Evolutionary conservation across 140 eudicot species (phyloP), one percentile per base, ranked within the genome.

Genomic region (Flaveria floridana): DNA sequence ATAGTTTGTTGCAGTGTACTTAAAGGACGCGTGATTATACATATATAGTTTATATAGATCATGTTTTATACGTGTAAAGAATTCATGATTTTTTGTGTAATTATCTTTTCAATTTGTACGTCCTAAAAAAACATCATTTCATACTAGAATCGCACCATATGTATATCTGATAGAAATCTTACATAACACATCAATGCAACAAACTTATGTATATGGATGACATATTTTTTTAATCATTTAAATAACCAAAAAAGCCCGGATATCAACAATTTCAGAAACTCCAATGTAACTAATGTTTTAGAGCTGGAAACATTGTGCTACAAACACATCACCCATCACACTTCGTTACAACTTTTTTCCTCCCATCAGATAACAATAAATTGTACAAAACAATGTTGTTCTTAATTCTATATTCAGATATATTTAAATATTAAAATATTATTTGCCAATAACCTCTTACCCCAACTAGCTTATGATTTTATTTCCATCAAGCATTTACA

Each of bases 281-380:
- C 42, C 28, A 61, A 25, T 37, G 23, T 28, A n/a, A 13, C 21
- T 12, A 13, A 16, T 73, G 47, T 25, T 25, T 48, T n/a, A 70
- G 26, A 56, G 76, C 26, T 71, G 65, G 50, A n/a, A 11, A 68
- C 73, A 68, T 68, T 46, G 57, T 68, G 71, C 53, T 65, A 41
- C 9, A 65, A 18, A 65, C 34, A 20, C 34, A 57, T 7, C 34
- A 21, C 11, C 65, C 34, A 20, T 21, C 8, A 18, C 13, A 20
- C 34, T 18, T 18, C 37, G 23, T 58, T 8, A 21, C 65, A 58
- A 20, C 37, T 58, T 25, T 13, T 2, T 13, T 25, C 23, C 37
- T 53, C 10, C 2, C 68, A 26, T 26, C 19, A 62, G 44, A 28
- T 28, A 25, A 28, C 68, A 11, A 25, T 42, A 44, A 44, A 44